A percentile compares a stretch with the other conserved stretches of the same genome.
These are phyloP conservation scores for Sclerotiophoma versabilis DNA, from an alignment of 2,329 filamentous ascomycete species.

Conservation along the genomic window DNA sequence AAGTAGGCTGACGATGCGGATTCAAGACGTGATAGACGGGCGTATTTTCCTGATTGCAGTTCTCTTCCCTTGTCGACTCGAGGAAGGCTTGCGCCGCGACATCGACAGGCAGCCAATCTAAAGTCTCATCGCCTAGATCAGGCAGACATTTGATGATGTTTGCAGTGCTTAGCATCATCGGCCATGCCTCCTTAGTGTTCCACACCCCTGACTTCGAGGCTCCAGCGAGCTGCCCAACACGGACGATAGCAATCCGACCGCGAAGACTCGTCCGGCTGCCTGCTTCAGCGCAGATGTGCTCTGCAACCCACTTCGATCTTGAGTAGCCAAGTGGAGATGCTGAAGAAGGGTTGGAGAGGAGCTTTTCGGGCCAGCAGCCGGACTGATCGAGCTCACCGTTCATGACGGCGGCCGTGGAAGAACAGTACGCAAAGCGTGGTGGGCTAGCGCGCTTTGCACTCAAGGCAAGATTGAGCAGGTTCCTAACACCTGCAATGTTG, in stretches of 20 bases:
- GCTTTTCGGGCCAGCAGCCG: slow-evolving; percentile 50
- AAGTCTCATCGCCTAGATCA: slow-evolving; percentile 34
- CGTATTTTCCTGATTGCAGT: slow-evolving; percentile 12
- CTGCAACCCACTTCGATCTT: slow-evolving; percentile 64
- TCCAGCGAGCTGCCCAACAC: slow-evolving; percentile 54
- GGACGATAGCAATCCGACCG: slow-evolving; percentile 40
- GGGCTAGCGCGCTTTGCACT: slow-evolving; percentile 39
- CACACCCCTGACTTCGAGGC: slow-evolving; percentile 35
- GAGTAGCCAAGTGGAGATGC: slow-evolving; percentile 63
- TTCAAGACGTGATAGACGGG: slow-evolving; percentile 61
- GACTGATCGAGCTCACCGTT: slow-evolving; percentile 22
- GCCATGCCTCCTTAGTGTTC: slow-evolving; percentile 46
- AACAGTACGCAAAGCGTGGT: slow-evolving; percentile 59
- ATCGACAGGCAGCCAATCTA: slow-evolving; percentile 47
- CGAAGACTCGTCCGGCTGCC: slow-evolving; percentile 36
- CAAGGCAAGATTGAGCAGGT: slow-evolving; percentile 58
- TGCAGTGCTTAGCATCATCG: slow-evolving; percentile 46
- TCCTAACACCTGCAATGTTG: slow-evolving; percentile 59
- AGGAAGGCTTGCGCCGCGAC: slow-evolving; percentile 58
- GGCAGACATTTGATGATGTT: slow-evolving; percentile 40
- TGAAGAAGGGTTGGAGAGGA: slow-evolving; percentile 52
- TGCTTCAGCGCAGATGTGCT: slow-evolving; percentile 59
- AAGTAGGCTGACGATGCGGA: slow-evolving; percentile 52
- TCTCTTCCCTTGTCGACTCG: slow-evolving; percentile 39
- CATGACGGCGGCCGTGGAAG: slow-evolving; percentile 58